phyloP scores from a whole-genome alignment of 768 basidiomycete genomes.

The Leccinum imitatum region DNA sequence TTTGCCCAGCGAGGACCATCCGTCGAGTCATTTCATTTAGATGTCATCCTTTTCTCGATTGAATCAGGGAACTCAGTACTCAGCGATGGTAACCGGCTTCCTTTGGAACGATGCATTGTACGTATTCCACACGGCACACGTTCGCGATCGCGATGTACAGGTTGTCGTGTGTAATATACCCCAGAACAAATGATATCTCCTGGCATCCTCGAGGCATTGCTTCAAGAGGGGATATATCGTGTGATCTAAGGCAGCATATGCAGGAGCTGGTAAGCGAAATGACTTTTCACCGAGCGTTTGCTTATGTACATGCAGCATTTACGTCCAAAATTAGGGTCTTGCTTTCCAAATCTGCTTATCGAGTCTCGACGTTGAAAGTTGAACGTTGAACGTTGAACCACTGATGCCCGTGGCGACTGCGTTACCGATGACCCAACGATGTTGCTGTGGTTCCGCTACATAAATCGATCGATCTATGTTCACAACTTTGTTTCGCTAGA shows the following conservation, averaged over 20 bases:
- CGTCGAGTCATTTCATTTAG: neutral
- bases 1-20: neutral
- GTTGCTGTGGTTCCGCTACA: neutral
- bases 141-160: neutral
- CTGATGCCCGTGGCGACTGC: neutral
- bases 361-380: too few relatives aligned
- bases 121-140: neutral
- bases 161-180: neutral
- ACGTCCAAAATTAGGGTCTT: neutral
- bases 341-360: neutral
- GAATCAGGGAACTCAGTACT: neutral
- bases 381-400: neutral
- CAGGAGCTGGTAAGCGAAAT: neutral
- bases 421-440: neutral
- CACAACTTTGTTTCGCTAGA: neutral
- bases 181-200: neutral
- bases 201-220: neutral
- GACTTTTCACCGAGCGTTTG: neutral
- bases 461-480: neutral
- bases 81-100: neutral
- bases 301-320: neutral
- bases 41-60: neutral
- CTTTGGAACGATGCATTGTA: neutral
- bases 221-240: slow-evolving; percentile 1
- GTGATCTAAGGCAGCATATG: neutral